Evolutionary conservation across 2,329 filamentous ascomycete species (phyloP), one percentile per base, ranked within the genome.

Genomic region (Penicillium sp.): DNA sequence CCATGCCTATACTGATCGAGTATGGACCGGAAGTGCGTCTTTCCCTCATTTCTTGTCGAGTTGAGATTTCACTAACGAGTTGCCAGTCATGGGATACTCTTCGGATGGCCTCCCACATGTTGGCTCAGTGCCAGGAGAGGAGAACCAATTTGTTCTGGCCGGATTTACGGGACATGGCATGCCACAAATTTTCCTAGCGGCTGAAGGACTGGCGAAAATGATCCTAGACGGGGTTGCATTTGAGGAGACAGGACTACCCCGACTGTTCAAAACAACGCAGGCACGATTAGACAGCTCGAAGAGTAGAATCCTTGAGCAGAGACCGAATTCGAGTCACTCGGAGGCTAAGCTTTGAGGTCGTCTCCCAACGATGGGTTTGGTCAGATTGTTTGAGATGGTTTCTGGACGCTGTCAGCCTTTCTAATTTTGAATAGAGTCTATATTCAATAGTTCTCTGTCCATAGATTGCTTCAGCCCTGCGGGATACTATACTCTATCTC

Each of bases 81-180:
- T 18, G 80, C 11, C 71, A 49, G 81, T 83, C 28, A 83, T 83
- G 75, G 81, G 81, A 3, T 77, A 76, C 33, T 81, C 78, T 0
- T 70, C 73, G 1, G 81, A 83, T 64, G 77, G 75, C 2, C 64
- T 78, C n/a, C 81, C 81, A 0, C 78, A 81, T 64, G 73, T 88
- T 49, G 84, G 85, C 0, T 59, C 69, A 3, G 75, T 78, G 47
- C 79, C 79, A 1, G 73, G 69, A 2, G 67, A 68, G 40, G 59
- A 70, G 4, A 76, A 78, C 1, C 64, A 88, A 19, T 87, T 81
- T 77, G 73, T 86, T 1, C 77, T 79, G 28, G 83, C 81, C 3
- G 80, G 83, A 5, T 88, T 88, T 59, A 86, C 87, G 59, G 87
- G 87, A 1, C 84, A 88, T 67, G 85, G 85, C 0, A 88, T 88